Evolutionary conservation across 2,329 filamentous ascomycete species (phyloP).

Genomic region (Penicillium freii): DNA sequence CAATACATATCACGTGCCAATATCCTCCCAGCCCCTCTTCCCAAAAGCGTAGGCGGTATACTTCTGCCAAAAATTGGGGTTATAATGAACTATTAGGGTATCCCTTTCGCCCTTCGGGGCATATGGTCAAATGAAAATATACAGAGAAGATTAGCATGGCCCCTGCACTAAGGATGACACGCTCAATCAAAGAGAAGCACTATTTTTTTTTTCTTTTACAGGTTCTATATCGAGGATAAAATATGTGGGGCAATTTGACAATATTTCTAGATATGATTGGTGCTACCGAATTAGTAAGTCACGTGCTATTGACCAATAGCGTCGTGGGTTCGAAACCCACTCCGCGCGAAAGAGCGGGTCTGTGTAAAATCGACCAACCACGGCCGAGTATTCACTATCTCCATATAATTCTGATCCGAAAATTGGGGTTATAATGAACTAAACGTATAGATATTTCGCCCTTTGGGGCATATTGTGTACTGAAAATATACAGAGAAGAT

Average conservation of each 20-base stretch:
- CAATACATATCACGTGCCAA: background rate
- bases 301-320: no score
- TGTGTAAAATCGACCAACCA: no score
- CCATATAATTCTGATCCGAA: background rate
- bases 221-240: no score
- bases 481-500: slow-evolving; percentile 73
- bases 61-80: background rate
- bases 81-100: background rate
- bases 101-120: slow-evolving; percentile 41
- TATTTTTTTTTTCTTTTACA: slow-evolving; percentile 59
- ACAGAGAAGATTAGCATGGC: slow-evolving; percentile 81
- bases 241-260: no score
- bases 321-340: no score
- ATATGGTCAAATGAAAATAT: slow-evolving; percentile 66
- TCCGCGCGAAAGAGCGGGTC: no score
- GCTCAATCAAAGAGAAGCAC: slow-evolving; percentile 76
- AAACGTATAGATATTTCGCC: slow-evolving; percentile 17
- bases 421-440: background rate
- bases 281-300: no score
- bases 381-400: no score
- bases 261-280: no score
- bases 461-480: slow-evolving; percentile 59
- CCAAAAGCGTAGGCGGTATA: background rate
- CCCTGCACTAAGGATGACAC: slow-evolving; percentile 92
- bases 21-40: accelerated